Evolutionary conservation across 2,329 filamentous ascomycete genomes (phyloP).

Genomic region (Colletotrichum sp.): DNA sequence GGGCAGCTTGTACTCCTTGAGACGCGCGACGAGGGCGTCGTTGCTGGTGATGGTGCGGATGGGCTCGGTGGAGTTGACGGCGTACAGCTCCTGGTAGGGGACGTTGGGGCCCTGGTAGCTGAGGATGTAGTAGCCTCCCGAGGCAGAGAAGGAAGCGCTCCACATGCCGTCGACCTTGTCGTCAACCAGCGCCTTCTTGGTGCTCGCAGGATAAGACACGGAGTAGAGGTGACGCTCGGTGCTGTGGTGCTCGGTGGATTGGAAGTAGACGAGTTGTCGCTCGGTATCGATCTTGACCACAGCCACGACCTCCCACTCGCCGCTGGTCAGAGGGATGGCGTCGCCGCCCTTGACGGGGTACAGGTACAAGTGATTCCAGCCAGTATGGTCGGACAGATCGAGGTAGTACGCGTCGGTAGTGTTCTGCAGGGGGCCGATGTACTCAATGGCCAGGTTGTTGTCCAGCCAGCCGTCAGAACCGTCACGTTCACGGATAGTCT

Average conservation of each 20-base stretch:
- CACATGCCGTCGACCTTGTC: conserved; percentile 63
- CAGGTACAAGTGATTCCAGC: conserved; percentile 71
- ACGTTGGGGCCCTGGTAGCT: conserved; percentile 70
- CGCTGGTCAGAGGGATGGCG: conserved; percentile 63
- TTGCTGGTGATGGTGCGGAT: conserved; percentile 67
- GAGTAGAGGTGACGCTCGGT: conserved; percentile 73
- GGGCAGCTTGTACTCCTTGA: conserved; percentile 66
- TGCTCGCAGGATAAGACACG: conserved; percentile 60
- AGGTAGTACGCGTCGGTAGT: conserved; percentile 58
- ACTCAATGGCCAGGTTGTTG: conserved; percentile 60
- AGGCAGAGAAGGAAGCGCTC: conserved; percentile 68
- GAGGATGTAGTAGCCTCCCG: conserved; percentile 69
- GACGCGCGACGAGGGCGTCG: conserved; percentile 56
- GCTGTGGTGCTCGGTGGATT: conserved; percentile 68
- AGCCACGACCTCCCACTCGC: conserved; percentile 68
- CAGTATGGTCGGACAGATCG: conserved; percentile 69
- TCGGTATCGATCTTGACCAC: conserved; percentile 65
- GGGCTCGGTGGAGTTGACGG: conserved; percentile 56
- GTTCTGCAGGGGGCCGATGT: conserved; percentile 52
- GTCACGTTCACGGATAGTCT: conserved; percentile 59
- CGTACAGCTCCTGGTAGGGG: conserved; percentile 72
- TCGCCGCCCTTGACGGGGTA: conserved; percentile 62
- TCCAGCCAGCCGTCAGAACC: conserved; percentile 68
- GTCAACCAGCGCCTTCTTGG: conserved; percentile 66
- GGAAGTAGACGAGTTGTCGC: conserved; percentile 66